These are phyloP conservation scores for Allomyces javanicus DNA, from an alignment of 192 early-diverging fungal species.

Conservation along the genomic window DNA sequence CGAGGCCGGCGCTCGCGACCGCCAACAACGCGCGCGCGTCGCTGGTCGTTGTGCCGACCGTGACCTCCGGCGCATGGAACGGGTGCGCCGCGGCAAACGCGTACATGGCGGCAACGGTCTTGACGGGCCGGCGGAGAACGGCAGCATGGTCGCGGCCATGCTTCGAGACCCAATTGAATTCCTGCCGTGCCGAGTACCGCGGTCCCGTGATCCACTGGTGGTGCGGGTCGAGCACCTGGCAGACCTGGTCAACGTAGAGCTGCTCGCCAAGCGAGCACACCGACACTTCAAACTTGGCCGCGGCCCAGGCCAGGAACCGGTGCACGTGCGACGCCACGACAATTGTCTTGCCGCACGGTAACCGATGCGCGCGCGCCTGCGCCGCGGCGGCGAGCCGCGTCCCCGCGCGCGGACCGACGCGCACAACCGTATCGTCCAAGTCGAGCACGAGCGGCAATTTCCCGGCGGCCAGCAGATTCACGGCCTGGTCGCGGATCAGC, in stretches of 20 bases:
- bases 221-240: constrained; percentile 37
- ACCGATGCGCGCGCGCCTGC: too few relatives aligned
- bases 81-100: constrained; percentile 25
- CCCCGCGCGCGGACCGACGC: constrained; percentile 29
- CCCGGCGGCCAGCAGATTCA: constrained; percentile 21
- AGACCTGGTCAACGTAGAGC: constrained; percentile 48
- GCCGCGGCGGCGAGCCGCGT: too few relatives aligned
- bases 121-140: constrained; percentile 32
- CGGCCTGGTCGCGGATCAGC: constrained; percentile 26
- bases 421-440: constrained; percentile 55
- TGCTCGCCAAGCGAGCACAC: constrained; percentile 61
- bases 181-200: constrained; percentile 42
- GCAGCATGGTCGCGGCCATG: constrained; percentile 5
- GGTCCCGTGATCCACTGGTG: constrained; percentile 35
- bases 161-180: constrained; percentile 35
- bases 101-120: constrained; percentile 45
- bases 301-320: constrained; percentile 56
- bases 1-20: too few relatives aligned
- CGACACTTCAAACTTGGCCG: constrained; percentile 44
- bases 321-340: constrained; percentile 15
- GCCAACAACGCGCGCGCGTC: too few relatives aligned
- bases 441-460: constrained; percentile 52
- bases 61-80: too few relatives aligned
- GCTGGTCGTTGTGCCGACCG: too few relatives aligned
- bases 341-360: too few relatives aligned